A percentile compares a stretch with the other conserved stretches of the same genome.
phyloP scores from a whole-genome alignment of 805 yeast species.

The Yamadazyma scolyti region DNA sequence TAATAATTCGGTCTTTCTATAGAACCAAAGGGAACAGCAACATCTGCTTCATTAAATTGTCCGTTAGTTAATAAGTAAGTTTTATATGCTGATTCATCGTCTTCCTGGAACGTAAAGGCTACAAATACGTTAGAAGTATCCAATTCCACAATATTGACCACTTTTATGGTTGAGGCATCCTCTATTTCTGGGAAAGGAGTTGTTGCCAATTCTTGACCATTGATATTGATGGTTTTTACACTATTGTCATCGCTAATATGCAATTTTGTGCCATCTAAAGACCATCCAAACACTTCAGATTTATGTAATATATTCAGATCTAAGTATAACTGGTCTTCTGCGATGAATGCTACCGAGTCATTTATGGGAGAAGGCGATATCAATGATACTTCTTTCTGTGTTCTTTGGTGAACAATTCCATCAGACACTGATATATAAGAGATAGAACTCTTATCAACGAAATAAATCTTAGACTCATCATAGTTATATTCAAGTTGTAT shows the following conservation, averaged over 20 bases:
- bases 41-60: slow-evolving; percentile 35
- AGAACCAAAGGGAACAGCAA: slow-evolving; percentile 52
- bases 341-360: no score
- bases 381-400: no score
- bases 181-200: slow-evolving; percentile 3
- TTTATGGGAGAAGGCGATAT: background rate
- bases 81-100: slow-evolving; percentile 16
- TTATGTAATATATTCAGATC: no score
- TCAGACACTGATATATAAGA: no score
- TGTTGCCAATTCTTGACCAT: no score
- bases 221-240: no score
- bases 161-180: background rate
- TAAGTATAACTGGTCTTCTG: no score
- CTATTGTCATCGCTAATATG: no score
- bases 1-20: slow-evolving; percentile 43
- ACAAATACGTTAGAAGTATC: slow-evolving; percentile 2
- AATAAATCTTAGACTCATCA: slow-evolving; percentile 25
- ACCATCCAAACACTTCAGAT: no score
- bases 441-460: slow-evolving; percentile 6
- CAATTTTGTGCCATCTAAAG: no score
- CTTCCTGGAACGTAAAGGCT: slow-evolving; percentile 5
- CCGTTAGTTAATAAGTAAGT: slow-evolving; percentile 17
- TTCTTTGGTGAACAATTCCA: no score
- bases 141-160: slow-evolving; percentile 1
- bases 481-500: slow-evolving; percentile 23